These are phyloP conservation scores for Mycena alexandri DNA, from an alignment of 768 basidiomycete genomes.

Conservation along the genomic window DNA sequence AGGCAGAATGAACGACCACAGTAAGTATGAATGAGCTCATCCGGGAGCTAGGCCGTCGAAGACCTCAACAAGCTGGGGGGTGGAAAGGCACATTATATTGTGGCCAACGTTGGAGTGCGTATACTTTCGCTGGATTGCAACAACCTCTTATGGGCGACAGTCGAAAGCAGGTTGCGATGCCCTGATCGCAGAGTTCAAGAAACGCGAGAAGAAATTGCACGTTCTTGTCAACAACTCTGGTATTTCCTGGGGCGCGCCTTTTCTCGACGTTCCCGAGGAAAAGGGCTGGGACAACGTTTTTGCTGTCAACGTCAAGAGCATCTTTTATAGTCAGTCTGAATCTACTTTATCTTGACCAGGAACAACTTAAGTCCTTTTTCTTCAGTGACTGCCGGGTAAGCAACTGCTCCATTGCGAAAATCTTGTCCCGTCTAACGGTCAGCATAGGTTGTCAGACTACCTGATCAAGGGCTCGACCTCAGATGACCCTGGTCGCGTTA, in stretches of 20 bases:
- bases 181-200: conserved; percentile 63
- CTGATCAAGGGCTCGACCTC: conserved; percentile 46
- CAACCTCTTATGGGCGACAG: conserved; percentile 66
- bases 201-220: conserved; percentile 66
- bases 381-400: conserved; percentile 37
- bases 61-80: conserved; percentile 30
- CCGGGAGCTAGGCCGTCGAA: neutral
- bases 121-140: conserved; percentile 53
- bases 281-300: conserved; percentile 35
- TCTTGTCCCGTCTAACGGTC: conserved; percentile 13
- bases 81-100: conserved; percentile 29
- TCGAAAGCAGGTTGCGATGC: conserved; percentile 51
- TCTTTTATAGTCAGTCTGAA: conserved; percentile 25
- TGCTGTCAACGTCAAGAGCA: conserved; percentile 29
- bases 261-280: conserved; percentile 61
- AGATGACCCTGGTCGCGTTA: conserved; percentile 67
- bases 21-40: neutral
- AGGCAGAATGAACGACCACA: neutral
- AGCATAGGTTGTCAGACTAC: conserved; percentile 35
- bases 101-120: conserved; percentile 53
- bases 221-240: conserved; percentile 77
- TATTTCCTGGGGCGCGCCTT: conserved; percentile 63
- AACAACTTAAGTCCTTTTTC: neutral
- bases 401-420: neutral
- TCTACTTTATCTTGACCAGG: conserved; percentile 22